Conservation (phyloP, 202 grass and related monocot genomes). For the Cymbopogon flexuosus region DNA sequence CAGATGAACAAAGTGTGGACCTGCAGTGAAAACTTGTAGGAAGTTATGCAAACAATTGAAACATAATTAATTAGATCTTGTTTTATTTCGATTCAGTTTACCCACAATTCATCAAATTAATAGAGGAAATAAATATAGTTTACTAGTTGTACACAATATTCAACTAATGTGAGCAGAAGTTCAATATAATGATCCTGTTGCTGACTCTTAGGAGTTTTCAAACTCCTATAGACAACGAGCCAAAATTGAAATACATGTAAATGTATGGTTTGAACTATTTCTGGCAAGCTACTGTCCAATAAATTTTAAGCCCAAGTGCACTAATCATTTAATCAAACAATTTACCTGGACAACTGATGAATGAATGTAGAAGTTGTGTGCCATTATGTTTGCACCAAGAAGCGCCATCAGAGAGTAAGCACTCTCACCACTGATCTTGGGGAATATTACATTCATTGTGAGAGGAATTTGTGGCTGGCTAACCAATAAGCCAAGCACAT, state of each 20-base stretch:
- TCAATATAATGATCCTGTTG: neutral
- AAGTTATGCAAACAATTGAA: conserved; percentile 3
- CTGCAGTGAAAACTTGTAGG: neutral
- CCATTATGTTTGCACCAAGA: conserved; percentile 96
- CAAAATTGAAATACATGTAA: neutral
- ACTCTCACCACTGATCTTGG: conserved; percentile 87
- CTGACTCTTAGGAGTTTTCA: neutral
- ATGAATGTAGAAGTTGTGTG: conserved; percentile 93
- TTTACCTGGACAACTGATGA: conserved; percentile 89
- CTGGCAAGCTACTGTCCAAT: neutral
- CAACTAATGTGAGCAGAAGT: neutral
- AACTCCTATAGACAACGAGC: neutral
- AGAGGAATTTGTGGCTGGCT: conserved; percentile 91
- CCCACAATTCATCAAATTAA: neutral
- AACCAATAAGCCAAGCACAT: conserved; percentile 77
- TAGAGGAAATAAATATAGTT: neutral
- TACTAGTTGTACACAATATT: neutral
- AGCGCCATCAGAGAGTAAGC: conserved; percentile 95
- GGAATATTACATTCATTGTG: conserved; percentile 66
- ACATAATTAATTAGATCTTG: neutral
- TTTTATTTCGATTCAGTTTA: neutral
- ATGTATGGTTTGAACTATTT: neutral
- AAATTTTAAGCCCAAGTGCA: neutral
- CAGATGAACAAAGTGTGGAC: neutral
- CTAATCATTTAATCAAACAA: neutral